Base-by-base conservation (phyloP, 805 yeast genomes). In the Metschnikowia corniflorae region DNA sequence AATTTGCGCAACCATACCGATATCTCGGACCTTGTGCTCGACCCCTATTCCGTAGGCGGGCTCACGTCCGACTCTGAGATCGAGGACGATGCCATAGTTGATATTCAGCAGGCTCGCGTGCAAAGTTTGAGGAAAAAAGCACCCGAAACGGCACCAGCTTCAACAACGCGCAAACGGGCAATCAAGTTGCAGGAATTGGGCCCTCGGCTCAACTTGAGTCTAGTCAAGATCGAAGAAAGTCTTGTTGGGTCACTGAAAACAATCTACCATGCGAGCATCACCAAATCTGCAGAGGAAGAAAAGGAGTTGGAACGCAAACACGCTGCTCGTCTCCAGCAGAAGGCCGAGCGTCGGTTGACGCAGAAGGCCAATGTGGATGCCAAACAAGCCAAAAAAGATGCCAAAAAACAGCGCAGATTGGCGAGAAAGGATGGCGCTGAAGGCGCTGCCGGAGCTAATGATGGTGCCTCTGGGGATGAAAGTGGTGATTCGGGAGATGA, bases 141-240 rank as follows among this genome's bases (percentile, higher is more conserved):
- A 30, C 36, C 35, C 26, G 53, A 45, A 47, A 39, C 51, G 42
- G 23, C 41, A 9, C 44, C 38, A 19, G 41, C 46, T 14, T 44
- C 50, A n/a, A 27, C 57, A 14, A 62, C 75, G 35, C 55, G 63
- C 22, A 88, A 87, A 61, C 78, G 85, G 53, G 97, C 98, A 1
- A 86, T 93, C 50, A 89, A 87, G 58, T 70, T 93, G 33, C 86
- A 91, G 1, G 98, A 93, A 60, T 67, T 91, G 32, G 98, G 98
- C 0, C 98, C 98, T 24, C 74, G 98, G 47, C 63, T 93, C 60
- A 78, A 76, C 49, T 66, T 93, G 60, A 69, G 78, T 34, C 66
- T 93, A 40, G 66, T 82, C 33, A 93, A 93, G 65, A 86, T 93
- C 36, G 97, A 91, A 62, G 97, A 91, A 55, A 95, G 93, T 13